These are phyloP conservation scores for Saccharomycopsis sp. DNA, from an alignment of 805 yeast genomes.

Conservation along the genomic window DNA sequence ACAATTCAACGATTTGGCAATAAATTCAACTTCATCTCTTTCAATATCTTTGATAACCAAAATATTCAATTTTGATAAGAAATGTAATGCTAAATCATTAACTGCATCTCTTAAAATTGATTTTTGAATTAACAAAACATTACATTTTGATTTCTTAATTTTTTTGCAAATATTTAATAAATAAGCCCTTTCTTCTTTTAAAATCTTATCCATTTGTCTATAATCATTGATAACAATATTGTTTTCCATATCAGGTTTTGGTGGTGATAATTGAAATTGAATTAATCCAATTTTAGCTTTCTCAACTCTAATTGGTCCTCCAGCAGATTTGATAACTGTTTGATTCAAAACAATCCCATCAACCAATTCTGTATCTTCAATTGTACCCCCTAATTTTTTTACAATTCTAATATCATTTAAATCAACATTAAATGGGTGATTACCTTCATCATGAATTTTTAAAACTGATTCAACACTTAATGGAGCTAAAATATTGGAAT, in stretches of 20 bases:
- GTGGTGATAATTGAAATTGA: conserved; percentile 94
- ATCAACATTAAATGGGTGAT: conserved; percentile 47
- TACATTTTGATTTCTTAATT: conserved; percentile 94
- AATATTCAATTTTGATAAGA: conserved; percentile 83
- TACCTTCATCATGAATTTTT: conserved; percentile 46
- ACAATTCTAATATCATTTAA: conserved; percentile 79
- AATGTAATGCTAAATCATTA: conserved; percentile 88
- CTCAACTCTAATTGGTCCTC: conserved; percentile 91
- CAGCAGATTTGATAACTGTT: conserved; percentile 78
- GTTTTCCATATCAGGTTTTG: conserved; percentile 96
- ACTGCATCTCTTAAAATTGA: conserved; percentile 93
- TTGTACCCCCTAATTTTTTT: conserved; percentile 95
- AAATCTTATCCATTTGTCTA: conserved; percentile 97
- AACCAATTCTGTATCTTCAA: conserved; percentile 88
- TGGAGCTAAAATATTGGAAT: conserved; percentile 77
- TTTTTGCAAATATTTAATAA: conserved; percentile 89
- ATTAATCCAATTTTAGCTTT: conserved; percentile 84
- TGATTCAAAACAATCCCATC: conserved; percentile 94
- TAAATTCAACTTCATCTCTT: conserved; percentile 92
- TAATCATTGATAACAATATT: conserved; percentile 95
- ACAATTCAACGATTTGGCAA: conserved; percentile 75
- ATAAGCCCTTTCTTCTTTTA: conserved; percentile 96
- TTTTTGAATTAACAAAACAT: conserved; percentile 81
- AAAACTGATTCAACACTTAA: conserved; percentile 90
- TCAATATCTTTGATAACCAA: conserved; percentile 89